Percentiles rank a stretch among this genome's conserved stretches.
phyloP scores from a whole-genome alignment of 73 alveolate species.

The Tetrahymena elliotti region DNA sequence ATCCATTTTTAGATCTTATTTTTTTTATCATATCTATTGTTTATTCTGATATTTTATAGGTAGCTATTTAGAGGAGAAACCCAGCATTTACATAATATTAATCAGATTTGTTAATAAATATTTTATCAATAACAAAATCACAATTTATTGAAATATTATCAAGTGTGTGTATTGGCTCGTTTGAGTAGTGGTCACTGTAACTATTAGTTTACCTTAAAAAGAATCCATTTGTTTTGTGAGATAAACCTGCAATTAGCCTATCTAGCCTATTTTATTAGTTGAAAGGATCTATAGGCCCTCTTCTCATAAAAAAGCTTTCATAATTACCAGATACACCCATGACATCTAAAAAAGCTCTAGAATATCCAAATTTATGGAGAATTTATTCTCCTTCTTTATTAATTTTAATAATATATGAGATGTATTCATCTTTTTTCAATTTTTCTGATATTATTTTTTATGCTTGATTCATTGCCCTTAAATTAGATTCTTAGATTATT shows the following conservation, averaged over 20 bases:
- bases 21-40: background rate
- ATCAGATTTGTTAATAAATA: background rate
- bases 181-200: background rate
- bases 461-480: background rate
- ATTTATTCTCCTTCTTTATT: background rate
- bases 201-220: background rate
- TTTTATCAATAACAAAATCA: background rate
- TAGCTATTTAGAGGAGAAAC: background rate
- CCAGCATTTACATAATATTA: background rate
- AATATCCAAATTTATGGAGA: background rate
- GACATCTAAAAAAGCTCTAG: background rate
- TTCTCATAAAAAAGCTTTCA: background rate
- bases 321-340: background rate
- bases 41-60: background rate
- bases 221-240: background rate
- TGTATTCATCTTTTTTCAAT: background rate
- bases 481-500: background rate
- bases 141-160: background rate
- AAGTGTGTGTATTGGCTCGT: background rate
- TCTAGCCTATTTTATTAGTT: background rate
- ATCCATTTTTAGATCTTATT: background rate
- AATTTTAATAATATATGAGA: background rate
- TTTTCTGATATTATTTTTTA: background rate
- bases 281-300: background rate
- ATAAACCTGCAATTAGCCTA: background rate